Evolutionary conservation across 306 rosid species (phyloP).

Genomic region (Leucaena leucocephala): DNA sequence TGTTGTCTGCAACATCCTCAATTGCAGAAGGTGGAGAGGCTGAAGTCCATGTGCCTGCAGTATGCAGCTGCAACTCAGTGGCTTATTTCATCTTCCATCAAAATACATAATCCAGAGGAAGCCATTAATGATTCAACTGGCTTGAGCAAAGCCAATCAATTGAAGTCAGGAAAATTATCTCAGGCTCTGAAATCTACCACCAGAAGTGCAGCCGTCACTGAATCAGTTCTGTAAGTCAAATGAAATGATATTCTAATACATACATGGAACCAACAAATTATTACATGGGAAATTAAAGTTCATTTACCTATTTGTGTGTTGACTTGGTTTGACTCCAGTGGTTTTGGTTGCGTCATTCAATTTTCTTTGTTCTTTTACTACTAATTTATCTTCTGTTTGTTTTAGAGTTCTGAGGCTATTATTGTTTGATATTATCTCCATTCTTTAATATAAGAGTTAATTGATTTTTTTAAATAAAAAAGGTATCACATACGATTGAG

Average conservation of each 20-base stretch:
- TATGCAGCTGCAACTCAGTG: constrained; percentile 94
- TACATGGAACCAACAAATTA: background rate
- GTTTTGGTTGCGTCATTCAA: background rate
- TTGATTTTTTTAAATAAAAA: no score
- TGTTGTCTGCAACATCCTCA: no score
- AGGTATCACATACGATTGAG: background rate
- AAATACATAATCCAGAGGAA: constrained; percentile 50
- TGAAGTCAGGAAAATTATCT: constrained; percentile 51
- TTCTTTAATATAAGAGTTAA: no score
- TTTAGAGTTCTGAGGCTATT: background rate
- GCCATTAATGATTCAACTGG: constrained; percentile 43
- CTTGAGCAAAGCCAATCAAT: constrained; percentile 49
- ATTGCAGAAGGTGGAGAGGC: constrained; percentile 71
- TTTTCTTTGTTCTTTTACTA: background rate
- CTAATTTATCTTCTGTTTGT: background rate
- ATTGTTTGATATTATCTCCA: background rate
- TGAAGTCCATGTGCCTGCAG: constrained; percentile 83
- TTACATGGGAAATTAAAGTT: background rate
- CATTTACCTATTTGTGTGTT: background rate
- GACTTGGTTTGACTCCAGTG: background rate
- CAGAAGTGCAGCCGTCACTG: constrained; percentile 57
- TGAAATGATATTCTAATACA: background rate
- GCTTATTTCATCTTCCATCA: constrained; percentile 79
- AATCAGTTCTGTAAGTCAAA: constrained; percentile 77
- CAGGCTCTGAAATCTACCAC: constrained; percentile 65